Conservation (phyloP, 805 yeast genomes). For the Phaffomyces thermotolerans region DNA sequence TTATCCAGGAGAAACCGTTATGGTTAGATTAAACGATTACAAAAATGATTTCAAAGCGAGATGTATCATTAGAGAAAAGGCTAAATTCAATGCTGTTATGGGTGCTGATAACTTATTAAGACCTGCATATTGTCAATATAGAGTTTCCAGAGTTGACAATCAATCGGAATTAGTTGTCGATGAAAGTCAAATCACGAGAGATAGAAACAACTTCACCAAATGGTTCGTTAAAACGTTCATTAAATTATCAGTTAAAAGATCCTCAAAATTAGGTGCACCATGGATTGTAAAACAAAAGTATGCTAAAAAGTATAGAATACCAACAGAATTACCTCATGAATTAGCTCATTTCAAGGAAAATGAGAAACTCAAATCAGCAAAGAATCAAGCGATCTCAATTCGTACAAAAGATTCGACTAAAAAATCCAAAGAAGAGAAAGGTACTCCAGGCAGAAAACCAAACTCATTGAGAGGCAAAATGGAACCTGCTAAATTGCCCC, state of each 20-base stretch:
- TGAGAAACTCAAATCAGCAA: constrained; percentile 1
- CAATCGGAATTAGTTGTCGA: constrained; percentile 64
- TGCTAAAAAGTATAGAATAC: constrained; percentile 62
- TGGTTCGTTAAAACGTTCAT: constrained; percentile 85
- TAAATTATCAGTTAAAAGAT: constrained; percentile 59
- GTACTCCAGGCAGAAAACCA: constrained; percentile 4
- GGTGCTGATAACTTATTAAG: constrained; percentile 31
- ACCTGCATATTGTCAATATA: constrained; percentile 59
- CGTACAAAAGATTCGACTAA: constrained; percentile 13
- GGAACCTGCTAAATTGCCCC: constrained; percentile 10
- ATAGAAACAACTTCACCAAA: constrained; percentile 82
- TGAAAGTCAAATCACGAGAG: constrained; percentile 68
- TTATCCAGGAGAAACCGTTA: constrained; percentile 85
- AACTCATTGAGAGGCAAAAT: constrained; percentile 1
- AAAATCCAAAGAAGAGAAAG: constrained; percentile 6
- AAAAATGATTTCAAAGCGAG: constrained; percentile 24
- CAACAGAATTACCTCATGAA: constrained; percentile 51
- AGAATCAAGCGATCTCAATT: background rate
- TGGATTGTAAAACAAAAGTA: constrained; percentile 85
- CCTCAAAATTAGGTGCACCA: constrained; percentile 85
- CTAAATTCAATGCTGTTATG: constrained; percentile 52
- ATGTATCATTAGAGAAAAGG: constrained; percentile 75
- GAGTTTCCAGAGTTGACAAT: constrained; percentile 51
- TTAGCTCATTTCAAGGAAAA: constrained; percentile 28
- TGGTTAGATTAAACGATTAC: constrained; percentile 36